A percentile compares a stretch with the other conserved stretches of the same genome.
Conservation (phyloP, 2,329 filamentous ascomycete species). For the Aphanoascus verrucosus region DNA sequence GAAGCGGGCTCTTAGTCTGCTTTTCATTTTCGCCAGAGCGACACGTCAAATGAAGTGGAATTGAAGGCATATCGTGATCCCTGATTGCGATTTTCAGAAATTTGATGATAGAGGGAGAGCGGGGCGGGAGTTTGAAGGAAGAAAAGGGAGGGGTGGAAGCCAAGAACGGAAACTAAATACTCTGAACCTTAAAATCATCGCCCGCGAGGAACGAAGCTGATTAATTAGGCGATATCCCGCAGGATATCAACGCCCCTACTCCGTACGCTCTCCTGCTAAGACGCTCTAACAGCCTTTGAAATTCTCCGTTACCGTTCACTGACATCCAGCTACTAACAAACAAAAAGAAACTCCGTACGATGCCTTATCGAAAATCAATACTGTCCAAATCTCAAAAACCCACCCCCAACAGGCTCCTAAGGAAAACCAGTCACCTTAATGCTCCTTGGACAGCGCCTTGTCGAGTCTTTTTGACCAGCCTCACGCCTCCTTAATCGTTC, state of each 20-base stretch:
- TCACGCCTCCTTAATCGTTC: background rate
- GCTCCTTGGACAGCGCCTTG: background rate
- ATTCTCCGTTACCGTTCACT: background rate
- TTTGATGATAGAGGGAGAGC: background rate
- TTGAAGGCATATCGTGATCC: constrained; percentile 30
- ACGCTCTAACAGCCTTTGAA: background rate
- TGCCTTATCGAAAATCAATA: background rate
- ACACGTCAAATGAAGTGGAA: constrained; percentile 29
- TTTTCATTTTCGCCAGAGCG: constrained; percentile 9
- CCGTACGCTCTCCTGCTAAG: background rate
- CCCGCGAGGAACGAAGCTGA: too few species aligned
- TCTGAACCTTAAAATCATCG: background rate
- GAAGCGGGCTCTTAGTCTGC: constrained; percentile 52
- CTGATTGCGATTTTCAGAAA: background rate
- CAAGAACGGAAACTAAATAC: background rate
- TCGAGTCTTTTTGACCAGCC: background rate
- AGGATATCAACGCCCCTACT: too few species aligned
- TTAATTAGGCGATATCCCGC: too few species aligned
- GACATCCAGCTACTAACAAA: background rate
- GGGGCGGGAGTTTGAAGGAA: background rate
- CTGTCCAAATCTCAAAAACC: background rate
- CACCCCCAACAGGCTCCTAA: background rate
- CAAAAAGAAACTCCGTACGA: background rate
- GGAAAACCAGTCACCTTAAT: background rate
- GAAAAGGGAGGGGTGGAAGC: background rate